Evolutionary conservation across 2,329 filamentous ascomycete species (phyloP).

Genomic region (Xenoacremonium recifei): DNA sequence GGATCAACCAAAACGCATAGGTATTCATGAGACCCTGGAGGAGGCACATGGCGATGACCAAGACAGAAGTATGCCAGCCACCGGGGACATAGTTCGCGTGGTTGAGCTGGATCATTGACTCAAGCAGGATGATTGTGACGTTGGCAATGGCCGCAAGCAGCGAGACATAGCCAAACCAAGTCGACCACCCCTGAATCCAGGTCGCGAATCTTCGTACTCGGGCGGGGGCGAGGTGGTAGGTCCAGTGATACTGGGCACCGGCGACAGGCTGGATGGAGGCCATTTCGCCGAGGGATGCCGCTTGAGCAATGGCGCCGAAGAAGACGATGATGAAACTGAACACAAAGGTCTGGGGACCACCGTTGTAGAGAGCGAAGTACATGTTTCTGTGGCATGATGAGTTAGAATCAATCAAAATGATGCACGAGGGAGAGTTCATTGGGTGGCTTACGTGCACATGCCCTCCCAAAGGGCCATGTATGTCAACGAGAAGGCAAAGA

Average conservation of each 20-base stretch:
- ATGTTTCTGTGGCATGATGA: constrained; percentile 15
- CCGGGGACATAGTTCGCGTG: constrained; percentile 19
- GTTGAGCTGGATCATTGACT: constrained; percentile 24
- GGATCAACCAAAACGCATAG: constrained; percentile 20
- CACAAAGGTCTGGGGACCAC: constrained; percentile 21
- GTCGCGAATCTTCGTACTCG: constrained; percentile 19
- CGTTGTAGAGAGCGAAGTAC: constrained; percentile 24
- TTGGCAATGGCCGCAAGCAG: constrained; percentile 23
- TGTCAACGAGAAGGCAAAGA: constrained; percentile 24
- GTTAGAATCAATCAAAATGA: too few relatives aligned
- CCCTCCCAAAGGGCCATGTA: constrained; percentile 13
- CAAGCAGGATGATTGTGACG: constrained; percentile 24
- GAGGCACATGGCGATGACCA: constrained; percentile 25
- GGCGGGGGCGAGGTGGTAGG: constrained; percentile 19
- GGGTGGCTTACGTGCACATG: not conserved
- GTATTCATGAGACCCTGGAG: constrained; percentile 21
- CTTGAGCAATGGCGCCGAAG: constrained; percentile 20
- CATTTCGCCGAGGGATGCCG: constrained; percentile 23
- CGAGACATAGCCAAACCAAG: constrained; percentile 24
- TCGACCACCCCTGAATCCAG: constrained; percentile 24
- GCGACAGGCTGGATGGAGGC: constrained; percentile 23
- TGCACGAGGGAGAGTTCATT: too few relatives aligned
- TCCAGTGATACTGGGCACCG: constrained; percentile 24
- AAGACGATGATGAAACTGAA: constrained; percentile 26
- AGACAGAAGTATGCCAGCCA: constrained; percentile 21